These are phyloP conservation scores for Cladosporium austrohemisphaericum DNA, from an alignment of 2,329 filamentous ascomycete species.

Conservation along the genomic window DNA sequence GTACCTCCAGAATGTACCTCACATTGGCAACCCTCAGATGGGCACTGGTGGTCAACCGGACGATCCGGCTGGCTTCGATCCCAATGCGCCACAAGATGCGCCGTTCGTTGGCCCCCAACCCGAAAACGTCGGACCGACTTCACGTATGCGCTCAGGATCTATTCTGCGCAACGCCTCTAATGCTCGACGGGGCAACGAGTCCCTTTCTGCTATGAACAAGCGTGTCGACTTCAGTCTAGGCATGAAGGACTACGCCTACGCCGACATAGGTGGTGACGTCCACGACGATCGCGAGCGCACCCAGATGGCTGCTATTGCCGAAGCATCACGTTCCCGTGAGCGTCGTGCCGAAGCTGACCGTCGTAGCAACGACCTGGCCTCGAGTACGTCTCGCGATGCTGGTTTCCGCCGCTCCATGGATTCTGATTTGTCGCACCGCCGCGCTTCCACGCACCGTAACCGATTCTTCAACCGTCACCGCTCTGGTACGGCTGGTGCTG, in stretches of 20 bases:
- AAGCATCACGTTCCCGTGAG: slow-evolving; percentile 33
- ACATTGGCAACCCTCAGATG: slow-evolving; percentile 40
- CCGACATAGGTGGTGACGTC: slow-evolving; percentile 61
- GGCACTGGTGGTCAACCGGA: slow-evolving; percentile 45
- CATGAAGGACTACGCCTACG: slow-evolving; percentile 56
- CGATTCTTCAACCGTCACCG: slow-evolving; percentile 51
- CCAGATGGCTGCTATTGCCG: slow-evolving; percentile 40
- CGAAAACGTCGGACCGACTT: slow-evolving; percentile 17
- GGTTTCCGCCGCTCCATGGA: slow-evolving; percentile 31
- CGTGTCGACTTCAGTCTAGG: slow-evolving; percentile 69
- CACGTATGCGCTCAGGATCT: slow-evolving; percentile 40
- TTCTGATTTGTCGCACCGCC: slow-evolving; percentile 23
- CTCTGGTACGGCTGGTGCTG: slow-evolving; percentile 18
- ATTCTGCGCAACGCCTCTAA: slow-evolving; percentile 52
- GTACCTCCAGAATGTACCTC: slow-evolving; percentile 55
- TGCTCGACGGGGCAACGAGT: slow-evolving; percentile 47
- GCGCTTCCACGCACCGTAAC: slow-evolving; percentile 51
- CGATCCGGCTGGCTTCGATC: slow-evolving; percentile 39
- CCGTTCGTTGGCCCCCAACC: slow-evolving; percentile 40
- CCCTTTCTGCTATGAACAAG: slow-evolving; percentile 55
- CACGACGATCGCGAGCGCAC: slow-evolving; percentile 53
- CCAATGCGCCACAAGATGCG: slow-evolving; percentile 36
- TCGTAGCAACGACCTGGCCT: slow-evolving; percentile 19
- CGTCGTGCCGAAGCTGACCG: slow-evolving; percentile 22
- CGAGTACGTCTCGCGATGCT: slow-evolving; percentile 25